Percentiles rank a stretch among this genome's conserved stretches.
phyloP scores from a whole-genome alignment of 108 stramenopile genomes.

The Pseudonitzschia delicatissima region DNA sequence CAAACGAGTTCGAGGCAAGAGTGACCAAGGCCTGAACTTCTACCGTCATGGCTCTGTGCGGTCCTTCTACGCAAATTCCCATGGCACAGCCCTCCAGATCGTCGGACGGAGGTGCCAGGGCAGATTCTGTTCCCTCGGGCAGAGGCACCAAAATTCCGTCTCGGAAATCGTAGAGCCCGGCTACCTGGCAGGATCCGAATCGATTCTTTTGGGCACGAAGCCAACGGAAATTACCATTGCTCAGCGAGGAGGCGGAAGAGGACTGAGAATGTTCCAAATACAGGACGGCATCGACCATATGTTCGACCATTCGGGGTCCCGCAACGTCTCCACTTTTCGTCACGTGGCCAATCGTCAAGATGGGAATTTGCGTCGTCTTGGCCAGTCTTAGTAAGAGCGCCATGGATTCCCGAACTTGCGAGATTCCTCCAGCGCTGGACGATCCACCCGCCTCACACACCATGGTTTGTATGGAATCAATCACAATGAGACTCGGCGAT shows the following conservation, averaged over 20 bases:
- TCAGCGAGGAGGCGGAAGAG: slow-evolving; percentile 23
- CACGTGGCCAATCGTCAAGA: slow-evolving; percentile 92
- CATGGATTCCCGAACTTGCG: slow-evolving; percentile 88
- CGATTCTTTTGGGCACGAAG: slow-evolving; percentile 88
- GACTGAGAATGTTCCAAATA: slow-evolving; percentile 66
- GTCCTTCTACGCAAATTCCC: slow-evolving; percentile 82
- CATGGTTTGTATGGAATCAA: slow-evolving; percentile 97
- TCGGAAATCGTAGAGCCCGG: slow-evolving; percentile 89
- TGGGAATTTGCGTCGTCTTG: slow-evolving; percentile 85
- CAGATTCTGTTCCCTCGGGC: slow-evolving; percentile 78
- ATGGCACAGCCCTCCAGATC: slow-evolving; percentile 89
- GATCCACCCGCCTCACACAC: slow-evolving; percentile 57
- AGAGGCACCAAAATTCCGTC: slow-evolving; percentile 70
- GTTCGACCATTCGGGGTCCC: slow-evolving; percentile 93
- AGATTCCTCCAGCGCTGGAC: slow-evolving; percentile 76
- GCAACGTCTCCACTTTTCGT: slow-evolving; percentile 93
- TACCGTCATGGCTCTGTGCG: slow-evolving; percentile 79
- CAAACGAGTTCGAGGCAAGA: slow-evolving; percentile 26
- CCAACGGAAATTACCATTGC: slow-evolving; percentile 53
- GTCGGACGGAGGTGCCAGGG: slow-evolving; percentile 43
- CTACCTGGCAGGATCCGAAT: slow-evolving; percentile 85
- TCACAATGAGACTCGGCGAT: slow-evolving; percentile 65
- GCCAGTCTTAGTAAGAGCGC: slow-evolving; percentile 81
- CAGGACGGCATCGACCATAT: slow-evolving; percentile 95
- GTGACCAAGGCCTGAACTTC: slow-evolving; percentile 54